Evolutionary conservation across 345 rosid genomes (phyloP).

Genomic region (Eutrema heterophyllum): DNA sequence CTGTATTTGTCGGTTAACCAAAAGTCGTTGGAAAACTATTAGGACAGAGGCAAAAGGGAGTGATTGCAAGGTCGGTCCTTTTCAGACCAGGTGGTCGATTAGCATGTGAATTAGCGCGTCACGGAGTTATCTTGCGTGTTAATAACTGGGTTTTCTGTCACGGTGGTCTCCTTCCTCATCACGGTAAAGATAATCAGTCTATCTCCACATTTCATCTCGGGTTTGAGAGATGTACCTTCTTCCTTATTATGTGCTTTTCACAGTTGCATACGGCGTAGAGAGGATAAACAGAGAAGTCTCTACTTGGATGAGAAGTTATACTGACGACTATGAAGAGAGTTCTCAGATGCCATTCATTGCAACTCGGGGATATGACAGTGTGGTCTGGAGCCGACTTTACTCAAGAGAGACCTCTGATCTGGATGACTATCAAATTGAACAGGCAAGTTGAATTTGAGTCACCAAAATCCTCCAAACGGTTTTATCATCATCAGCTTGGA

Average conservation of each 20-base stretch:
- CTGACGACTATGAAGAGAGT: constrained; percentile 36
- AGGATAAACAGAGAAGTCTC: constrained; percentile 84
- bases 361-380: constrained; percentile 74
- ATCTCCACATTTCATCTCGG: neutral
- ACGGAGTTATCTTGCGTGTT: constrained; percentile 63
- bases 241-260: constrained; percentile 28
- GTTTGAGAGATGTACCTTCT: constrained; percentile 6
- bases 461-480: neutral
- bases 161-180: constrained; percentile 94
- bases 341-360: constrained; percentile 69
- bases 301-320: constrained; percentile 74
- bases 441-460: constrained; percentile 42
- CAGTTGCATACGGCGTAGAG: constrained; percentile 83
- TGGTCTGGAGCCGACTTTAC: constrained; percentile 88
- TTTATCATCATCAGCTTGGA: neutral
- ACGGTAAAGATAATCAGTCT: constrained; percentile 43
- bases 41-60: constrained; percentile 99
- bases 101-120: constrained; percentile 71
- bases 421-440: constrained; percentile 53
- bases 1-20: neutral
- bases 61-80: constrained; percentile 73
- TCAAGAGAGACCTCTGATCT: constrained; percentile 63
- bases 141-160: constrained; percentile 97
- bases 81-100: constrained; percentile 82
- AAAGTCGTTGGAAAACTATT: constrained; percentile 36